phyloP scores from a whole-genome alignment of 2,329 filamentous ascomycete species.

The Ilyonectria mors-panacis region DNA sequence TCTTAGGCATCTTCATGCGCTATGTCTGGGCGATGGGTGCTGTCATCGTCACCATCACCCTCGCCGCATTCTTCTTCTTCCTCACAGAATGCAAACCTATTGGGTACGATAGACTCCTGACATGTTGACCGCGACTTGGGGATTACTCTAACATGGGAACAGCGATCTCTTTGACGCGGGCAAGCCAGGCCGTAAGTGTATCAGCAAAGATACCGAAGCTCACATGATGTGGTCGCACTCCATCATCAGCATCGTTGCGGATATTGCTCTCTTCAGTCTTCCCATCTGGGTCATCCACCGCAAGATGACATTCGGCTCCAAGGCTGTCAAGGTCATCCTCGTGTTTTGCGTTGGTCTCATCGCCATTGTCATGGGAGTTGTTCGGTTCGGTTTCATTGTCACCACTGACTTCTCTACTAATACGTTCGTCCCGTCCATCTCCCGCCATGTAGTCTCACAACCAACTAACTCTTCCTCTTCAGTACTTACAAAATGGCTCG shows the following conservation, averaged over 20 bases:
- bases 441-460: background rate
- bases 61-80: conserved; percentile 40
- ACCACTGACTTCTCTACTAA: conserved; percentile 49
- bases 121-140: background rate
- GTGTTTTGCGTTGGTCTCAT: conserved; percentile 56
- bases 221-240: conserved; percentile 54
- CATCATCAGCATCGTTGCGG: conserved; percentile 51
- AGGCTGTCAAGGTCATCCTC: conserved; percentile 54
- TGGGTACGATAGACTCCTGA: conserved; percentile 21
- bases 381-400: conserved; percentile 53
- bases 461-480: background rate
- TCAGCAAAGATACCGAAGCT: conserved; percentile 34
- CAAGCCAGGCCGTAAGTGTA: conserved; percentile 34
- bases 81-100: conserved; percentile 40
- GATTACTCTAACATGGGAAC: background rate
- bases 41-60: conserved; percentile 29
- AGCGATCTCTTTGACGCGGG: conserved; percentile 39
- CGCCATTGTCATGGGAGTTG: conserved; percentile 54
- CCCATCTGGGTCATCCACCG: conserved; percentile 55
- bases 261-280: conserved; percentile 52
- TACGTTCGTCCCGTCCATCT: conserved; percentile 46
- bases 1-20: conserved; percentile 32
- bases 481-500: conserved; percentile 56
- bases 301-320: conserved; percentile 54
- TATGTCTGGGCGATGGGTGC: conserved; percentile 34